phyloP scores from a whole-genome alignment of 1,284 basidiomycete genomes.

The Ustilago hordei region DNA sequence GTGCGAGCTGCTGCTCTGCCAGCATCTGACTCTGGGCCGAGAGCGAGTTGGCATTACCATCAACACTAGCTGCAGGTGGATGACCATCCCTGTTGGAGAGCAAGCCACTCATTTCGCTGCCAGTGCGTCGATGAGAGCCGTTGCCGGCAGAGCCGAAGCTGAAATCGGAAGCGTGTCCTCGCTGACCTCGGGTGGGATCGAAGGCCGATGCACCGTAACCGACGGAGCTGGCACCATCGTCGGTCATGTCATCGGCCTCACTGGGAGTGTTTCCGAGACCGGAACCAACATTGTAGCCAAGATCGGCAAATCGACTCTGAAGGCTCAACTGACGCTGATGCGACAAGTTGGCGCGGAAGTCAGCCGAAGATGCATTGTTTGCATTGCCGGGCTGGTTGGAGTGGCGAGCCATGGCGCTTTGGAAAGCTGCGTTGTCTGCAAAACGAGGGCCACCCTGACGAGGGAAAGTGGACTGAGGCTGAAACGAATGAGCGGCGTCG shows the following conservation, averaged over 20 bases:
- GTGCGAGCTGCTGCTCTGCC: constrained; percentile 69
- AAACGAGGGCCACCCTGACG: constrained; percentile 60
- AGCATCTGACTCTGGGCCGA: constrained; percentile 75
- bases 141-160: constrained; percentile 39
- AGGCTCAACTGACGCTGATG: constrained; percentile 60
- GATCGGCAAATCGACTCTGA: constrained; percentile 60
- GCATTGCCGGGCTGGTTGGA: constrained; percentile 30
- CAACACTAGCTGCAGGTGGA: constrained; percentile 76
- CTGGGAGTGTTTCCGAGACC: constrained; percentile 33
- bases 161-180: constrained; percentile 34
- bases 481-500: constrained; percentile 21
- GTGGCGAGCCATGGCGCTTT: constrained; percentile 60
- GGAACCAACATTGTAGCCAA: constrained; percentile 53
- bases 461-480: constrained; percentile 21
- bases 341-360: constrained; percentile 36
- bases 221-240: constrained; percentile 57
- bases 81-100: constrained; percentile 42
- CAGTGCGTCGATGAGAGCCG: constrained; percentile 54
- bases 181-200: constrained; percentile 55
- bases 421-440: constrained; percentile 63
- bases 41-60: constrained; percentile 75
- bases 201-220: constrained; percentile 60
- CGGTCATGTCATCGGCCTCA: constrained; percentile 53
- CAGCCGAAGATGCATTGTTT: constrained; percentile 24
- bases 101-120: constrained; percentile 57